phyloP scores from a whole-genome alignment of 148 eudicot genomes.

The Limonium bicolor region DNA sequence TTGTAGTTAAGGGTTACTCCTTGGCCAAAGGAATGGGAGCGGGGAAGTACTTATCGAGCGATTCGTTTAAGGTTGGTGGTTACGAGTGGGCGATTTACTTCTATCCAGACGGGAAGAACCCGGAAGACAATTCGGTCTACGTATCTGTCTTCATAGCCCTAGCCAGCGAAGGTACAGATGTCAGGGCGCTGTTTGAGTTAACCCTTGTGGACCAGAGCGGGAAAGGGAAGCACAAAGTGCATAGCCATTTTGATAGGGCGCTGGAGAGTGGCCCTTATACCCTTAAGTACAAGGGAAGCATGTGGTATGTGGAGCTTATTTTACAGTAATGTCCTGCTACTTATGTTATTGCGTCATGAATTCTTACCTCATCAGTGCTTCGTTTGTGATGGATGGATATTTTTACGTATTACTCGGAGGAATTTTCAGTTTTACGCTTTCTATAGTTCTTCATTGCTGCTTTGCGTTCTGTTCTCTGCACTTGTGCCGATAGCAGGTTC shows the following conservation, averaged over 20 bases:
- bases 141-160: conserved; percentile 85
- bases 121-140: conserved; percentile 49
- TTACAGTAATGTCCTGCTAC: no score
- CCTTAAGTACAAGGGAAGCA: conserved; percentile 80
- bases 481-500: background rate
- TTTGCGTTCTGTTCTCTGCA: background rate
- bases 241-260: conserved; percentile 80
- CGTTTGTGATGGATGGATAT: background rate
- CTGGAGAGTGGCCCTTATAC: conserved; percentile 85
- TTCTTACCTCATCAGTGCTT: background rate
- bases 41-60: conserved; percentile 65
- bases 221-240: conserved; percentile 62
- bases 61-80: conserved; percentile 64
- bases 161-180: conserved; percentile 87
- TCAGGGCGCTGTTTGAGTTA: conserved; percentile 84
- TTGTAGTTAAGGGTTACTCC: conserved; percentile 78
- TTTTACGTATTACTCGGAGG: background rate
- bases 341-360: background rate
- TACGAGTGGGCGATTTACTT: conserved; percentile 92
- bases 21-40: conserved; percentile 80
- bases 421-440: background rate
- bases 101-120: conserved; percentile 88
- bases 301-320: conserved; percentile 92
- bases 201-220: conserved; percentile 72
- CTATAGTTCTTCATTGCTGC: background rate